Base-by-base conservation (phyloP, 1,284 basidiomycete genomes). In the Apiotrichum sp. region DNA sequence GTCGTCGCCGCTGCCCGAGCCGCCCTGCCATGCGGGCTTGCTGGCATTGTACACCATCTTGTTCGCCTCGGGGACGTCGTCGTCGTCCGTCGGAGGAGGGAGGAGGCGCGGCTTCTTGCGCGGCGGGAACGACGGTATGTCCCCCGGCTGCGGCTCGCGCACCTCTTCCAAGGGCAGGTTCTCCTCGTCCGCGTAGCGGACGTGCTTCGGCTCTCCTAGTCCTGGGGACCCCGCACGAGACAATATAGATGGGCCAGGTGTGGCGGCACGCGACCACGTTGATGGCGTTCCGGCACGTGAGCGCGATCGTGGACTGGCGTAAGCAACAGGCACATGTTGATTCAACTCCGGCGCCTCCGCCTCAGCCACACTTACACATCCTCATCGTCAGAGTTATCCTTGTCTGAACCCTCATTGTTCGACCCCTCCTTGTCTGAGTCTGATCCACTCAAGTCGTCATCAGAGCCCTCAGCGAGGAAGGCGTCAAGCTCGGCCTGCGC, bases 161-260 rank as follows among this genome's bases (percentile, higher is more conserved):
- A 54, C 47, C n/a, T 52, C 57, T 45, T 67, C 66, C 3, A 72
- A 50, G 10, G 70, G 70, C 9, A 69, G 54, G 41, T 62, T 59
- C 57, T 71, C 68, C 46, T 71, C 72, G 50, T 73, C 71, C 3
- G 71, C 71, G 57, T 71, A 73, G 32, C 68, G 59, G n/a, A 73
- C 70, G 35, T 67, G 51, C 55, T 71, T 73, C 32, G 50, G 43
- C 6, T 47, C 49, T 1, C 51, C 44, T 22, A 22, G 22, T 1
- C 50, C 53, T 0, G 59, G 55, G 3, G 53, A 46, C 2, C 50
- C 46, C 14, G 52, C 45, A 5, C 58, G 58, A 4, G 55, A 55
- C 2, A 61, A 39, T 11, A 61, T 61, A 0, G 55, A 55, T 6
- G 50, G 59, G 5, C 53, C 52, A 4, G 59, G 59, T 0, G 59